Evolutionary conservation across 2,329 filamentous ascomycete species (phyloP), one percentile per base, ranked within the genome.

Genomic region (Fusarium piperis): DNA sequence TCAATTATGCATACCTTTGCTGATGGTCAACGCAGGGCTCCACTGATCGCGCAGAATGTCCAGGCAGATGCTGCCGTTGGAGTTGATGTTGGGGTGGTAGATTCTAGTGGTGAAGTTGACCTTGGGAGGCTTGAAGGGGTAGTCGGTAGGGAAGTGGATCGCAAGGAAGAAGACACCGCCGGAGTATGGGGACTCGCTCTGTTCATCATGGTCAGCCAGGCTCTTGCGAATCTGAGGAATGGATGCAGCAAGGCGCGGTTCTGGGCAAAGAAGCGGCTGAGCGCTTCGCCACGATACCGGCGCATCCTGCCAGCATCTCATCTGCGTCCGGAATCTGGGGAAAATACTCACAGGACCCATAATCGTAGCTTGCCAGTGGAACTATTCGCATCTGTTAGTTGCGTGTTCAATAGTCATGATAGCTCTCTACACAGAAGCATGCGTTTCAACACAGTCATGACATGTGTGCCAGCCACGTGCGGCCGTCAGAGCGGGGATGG

Each of bases 71-170:
- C 95, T 98, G 84, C 96, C 96, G 84, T 98, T 98, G 77, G 94
- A 97, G 91, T 99, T 99, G 94, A 99, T 99, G 87, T 99, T 99
- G 79, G 96, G 96, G 87, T 99, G 96, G 84, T 99, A 99, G 88
- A 99, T 98, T 82, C 95, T 93, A 74, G 96, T 99, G 78, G 94
- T 98, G 90, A 99, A 99, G 92, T 98, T 98, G 85, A 99, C 95
- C 91, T 99, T 99, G 78, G 96, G 96, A 72, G 96, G 96, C 92
- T 99, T 99, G 90, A 99, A 99, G 44, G 96, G 96, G 86, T 99
- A 99, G 89, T 99, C 96, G 89, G 96, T 99, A 77, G 96, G 96
- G 89, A 99, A 98, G 86, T 98, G 94, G 81, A 99, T 99, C 77
- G 93, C 92, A 76, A 99, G 90, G 91, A 99, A 99, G 90, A 99